These are phyloP conservation scores for Allomyces macrogynus DNA, from an alignment of 192 early-diverging fungal genomes.

Conservation along the genomic window DNA sequence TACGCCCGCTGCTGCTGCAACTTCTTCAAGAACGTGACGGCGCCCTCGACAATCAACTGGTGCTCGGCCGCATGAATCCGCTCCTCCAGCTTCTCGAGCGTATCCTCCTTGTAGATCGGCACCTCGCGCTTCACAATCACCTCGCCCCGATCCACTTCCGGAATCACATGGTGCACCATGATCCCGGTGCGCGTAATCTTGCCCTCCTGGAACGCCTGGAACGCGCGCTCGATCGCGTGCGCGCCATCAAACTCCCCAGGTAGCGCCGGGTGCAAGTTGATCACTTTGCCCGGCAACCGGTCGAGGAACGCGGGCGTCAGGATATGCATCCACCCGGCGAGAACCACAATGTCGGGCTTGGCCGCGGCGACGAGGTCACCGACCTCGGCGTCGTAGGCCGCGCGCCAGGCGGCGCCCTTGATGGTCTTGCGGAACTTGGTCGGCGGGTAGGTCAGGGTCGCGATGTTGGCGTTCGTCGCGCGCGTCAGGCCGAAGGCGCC, in stretches of 20 bases:
- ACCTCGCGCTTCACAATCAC: conserved; percentile 59
- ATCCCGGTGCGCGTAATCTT: conserved; percentile 51
- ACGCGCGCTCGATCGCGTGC: conserved; percentile 84
- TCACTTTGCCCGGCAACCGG: conserved; percentile 47
- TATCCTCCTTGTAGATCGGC: conserved; percentile 56
- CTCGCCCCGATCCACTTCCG: conserved; percentile 83
- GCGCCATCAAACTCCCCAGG: conserved; percentile 96
- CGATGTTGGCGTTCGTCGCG: conserved; percentile 58
- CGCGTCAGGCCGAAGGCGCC: conserved; percentile 76
- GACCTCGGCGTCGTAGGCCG: conserved; percentile 73
- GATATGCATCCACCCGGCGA: conserved; percentile 99
- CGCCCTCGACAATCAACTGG: conserved; percentile 60
- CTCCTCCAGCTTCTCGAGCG: conserved; percentile 56
- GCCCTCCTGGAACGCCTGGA: conserved; percentile 61
- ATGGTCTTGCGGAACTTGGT: conserved; percentile 47
- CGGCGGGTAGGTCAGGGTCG: conserved; percentile 47
- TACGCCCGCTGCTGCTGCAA: too few species aligned
- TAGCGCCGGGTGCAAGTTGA: conserved; percentile 93
- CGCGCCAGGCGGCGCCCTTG: conserved; percentile 57
- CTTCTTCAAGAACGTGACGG: conserved; percentile 18
- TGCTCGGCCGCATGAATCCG: conserved; percentile 86
- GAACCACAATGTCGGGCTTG: conserved; percentile 62
- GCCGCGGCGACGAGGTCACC: conserved; percentile 39
- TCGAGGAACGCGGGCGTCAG: conserved; percentile 66
- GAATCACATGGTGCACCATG: conserved; percentile 90